A percentile compares a stretch with the other conserved stretches of the same genome.
phyloP scores from a whole-genome alignment of 768 basidiomycete genomes.

The Kwoniella botswanensis region DNA sequence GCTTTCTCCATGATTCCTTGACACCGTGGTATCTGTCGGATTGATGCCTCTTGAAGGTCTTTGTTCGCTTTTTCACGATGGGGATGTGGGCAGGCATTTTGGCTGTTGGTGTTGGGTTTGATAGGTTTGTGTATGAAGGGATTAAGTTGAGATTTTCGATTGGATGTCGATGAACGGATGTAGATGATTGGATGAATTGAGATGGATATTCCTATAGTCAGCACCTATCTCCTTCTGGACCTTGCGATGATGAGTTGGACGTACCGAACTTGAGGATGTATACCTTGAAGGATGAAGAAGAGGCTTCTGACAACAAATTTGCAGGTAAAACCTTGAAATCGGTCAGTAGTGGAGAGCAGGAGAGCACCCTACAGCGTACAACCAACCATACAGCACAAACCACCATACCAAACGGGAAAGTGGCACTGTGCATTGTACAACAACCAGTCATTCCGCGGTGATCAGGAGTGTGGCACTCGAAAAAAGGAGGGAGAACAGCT shows the following conservation, averaged over 20 bases:
- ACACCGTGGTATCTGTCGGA: slow-evolving; percentile 96
- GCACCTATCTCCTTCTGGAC: neutral
- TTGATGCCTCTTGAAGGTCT: slow-evolving; percentile 98
- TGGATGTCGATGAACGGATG: neutral
- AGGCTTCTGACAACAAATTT: neutral
- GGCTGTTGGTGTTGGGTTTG: slow-evolving; percentile 15
- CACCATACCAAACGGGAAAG: neutral
- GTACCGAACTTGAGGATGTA: slow-evolving; percentile 17
- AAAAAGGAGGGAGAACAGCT: too few relatives aligned
- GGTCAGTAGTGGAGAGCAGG: neutral
- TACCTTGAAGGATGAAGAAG: slow-evolving; percentile 27
- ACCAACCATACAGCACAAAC: neutral
- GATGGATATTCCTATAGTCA: neutral
- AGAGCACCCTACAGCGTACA: slow-evolving; percentile 3
- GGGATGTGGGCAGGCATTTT: slow-evolving; percentile 61
- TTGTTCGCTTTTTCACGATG: slow-evolving; percentile 97
- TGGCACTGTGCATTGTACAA: neutral
- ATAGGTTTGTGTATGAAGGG: neutral
- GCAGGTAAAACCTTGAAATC: slow-evolving; percentile 3
- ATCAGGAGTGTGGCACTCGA: too few relatives aligned
- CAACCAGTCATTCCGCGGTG: too few relatives aligned
- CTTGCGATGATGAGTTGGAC: neutral
- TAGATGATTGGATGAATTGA: neutral
- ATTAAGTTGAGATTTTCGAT: neutral
- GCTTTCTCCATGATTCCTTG: slow-evolving; percentile 99